Evolutionary conservation across 495 filamentous ascomycete species (phyloP).

Genomic region (Aspergillus haitiensis): DNA sequence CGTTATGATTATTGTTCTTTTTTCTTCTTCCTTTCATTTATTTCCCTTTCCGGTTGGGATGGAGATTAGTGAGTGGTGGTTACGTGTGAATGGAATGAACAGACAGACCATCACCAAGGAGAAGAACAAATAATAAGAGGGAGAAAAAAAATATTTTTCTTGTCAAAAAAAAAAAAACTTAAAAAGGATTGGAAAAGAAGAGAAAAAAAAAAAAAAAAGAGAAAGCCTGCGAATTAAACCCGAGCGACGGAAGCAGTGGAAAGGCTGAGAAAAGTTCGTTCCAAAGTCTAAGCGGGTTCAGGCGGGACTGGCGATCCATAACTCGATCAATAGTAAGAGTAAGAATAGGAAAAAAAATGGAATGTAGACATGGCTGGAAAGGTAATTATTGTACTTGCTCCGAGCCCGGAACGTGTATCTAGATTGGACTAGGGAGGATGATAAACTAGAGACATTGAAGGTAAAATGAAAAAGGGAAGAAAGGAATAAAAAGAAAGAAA

Average conservation of each 20-base stretch:
- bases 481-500: neutral
- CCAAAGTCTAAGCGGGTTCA: conserved; percentile 20
- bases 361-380: conserved; percentile 3
- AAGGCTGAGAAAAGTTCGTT: conserved; percentile 16
- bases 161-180: neutral
- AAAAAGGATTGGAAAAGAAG: neutral
- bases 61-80: neutral
- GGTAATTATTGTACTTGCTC: neutral
- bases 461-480: neutral
- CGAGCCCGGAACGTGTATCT: neutral
- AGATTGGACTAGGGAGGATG: neutral
- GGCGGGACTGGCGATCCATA: conserved; percentile 29
- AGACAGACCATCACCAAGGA: too few species aligned
- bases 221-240: conserved; percentile 14
- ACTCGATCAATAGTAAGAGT: conserved; percentile 17
- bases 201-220: neutral
- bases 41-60: neutral
- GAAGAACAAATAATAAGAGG: too few species aligned
- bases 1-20: neutral
- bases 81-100: too few species aligned
- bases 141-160: conserved; percentile 1
- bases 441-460: neutral
- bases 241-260: conserved; percentile 19
- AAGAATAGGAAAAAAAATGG: neutral
- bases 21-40: neutral